phyloP scores from a whole-genome alignment of 169 alveolate genomes.

The Plasmodium knowlesi region DNA sequence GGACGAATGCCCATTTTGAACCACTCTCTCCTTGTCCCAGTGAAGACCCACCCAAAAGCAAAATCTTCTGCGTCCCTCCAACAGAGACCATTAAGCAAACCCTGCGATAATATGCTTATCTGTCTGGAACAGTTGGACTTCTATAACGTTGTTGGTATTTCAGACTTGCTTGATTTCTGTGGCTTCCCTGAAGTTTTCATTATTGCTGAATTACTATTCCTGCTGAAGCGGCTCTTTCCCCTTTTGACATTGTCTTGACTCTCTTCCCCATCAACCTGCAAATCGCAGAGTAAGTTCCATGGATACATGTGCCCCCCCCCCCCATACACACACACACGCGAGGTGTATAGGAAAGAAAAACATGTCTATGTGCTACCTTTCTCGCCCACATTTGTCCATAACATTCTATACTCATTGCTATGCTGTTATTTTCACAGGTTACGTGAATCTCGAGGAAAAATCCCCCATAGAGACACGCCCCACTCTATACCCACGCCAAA shows the following conservation, averaged over 20 bases:
- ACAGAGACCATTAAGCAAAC: background rate
- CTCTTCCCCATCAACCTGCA: background rate
- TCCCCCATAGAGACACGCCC: background rate
- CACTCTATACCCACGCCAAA: too few relatives aligned
- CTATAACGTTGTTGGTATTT: background rate
- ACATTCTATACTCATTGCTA: too few relatives aligned
- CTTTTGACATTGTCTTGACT: background rate
- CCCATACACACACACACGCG: too few relatives aligned
- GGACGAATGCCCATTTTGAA: background rate
- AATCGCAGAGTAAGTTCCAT: background rate
- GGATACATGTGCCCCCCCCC: too few relatives aligned
- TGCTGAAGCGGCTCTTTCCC: background rate
- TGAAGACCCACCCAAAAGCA: background rate
- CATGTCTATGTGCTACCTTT: background rate
- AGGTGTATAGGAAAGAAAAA: too few relatives aligned
- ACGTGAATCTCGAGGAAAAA: background rate
- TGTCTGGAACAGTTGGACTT: background rate
- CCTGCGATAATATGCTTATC: background rate
- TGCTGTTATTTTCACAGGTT: background rate
- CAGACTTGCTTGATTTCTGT: background rate
- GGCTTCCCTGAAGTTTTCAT: background rate
- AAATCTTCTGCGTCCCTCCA: background rate
- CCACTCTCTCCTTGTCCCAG: background rate
- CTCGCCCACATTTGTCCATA: too few relatives aligned
- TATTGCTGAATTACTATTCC: background rate